These are phyloP conservation scores for Salix koriyanagi DNA, from an alignment of 345 rosid species.

Conservation along the genomic window DNA sequence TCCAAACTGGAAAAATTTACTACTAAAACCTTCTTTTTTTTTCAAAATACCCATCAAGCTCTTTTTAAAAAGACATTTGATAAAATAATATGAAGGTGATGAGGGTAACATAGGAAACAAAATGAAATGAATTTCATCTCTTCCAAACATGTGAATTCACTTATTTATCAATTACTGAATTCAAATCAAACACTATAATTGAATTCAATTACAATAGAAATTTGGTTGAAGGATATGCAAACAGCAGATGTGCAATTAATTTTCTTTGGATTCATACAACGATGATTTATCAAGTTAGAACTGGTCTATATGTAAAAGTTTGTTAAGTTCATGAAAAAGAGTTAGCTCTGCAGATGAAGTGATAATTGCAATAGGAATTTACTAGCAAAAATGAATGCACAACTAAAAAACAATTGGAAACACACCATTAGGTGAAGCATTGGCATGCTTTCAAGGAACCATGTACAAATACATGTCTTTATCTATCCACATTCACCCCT, in stretches of 20 bases:
- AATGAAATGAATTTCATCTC: too few relatives aligned
- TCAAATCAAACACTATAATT: too few relatives aligned
- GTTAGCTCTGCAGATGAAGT: neutral
- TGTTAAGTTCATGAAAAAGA: neutral
- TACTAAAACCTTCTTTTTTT: too few relatives aligned
- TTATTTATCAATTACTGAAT: too few relatives aligned
- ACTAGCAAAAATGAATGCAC: constrained; percentile 3
- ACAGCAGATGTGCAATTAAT: neutral
- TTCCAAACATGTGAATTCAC: too few relatives aligned
- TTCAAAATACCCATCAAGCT: too few relatives aligned
- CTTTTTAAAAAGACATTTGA: too few relatives aligned
- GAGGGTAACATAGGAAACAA: too few relatives aligned
- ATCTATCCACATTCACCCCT: neutral
- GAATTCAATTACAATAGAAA: too few relatives aligned
- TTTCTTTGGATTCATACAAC: neutral
- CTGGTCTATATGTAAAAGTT: neutral
- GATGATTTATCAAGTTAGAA: neutral
- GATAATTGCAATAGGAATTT: neutral
- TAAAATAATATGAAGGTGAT: too few relatives aligned
- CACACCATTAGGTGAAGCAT: neutral
- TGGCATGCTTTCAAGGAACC: neutral
- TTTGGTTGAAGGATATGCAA: neutral
- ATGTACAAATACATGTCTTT: neutral
- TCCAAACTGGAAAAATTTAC: too few relatives aligned
- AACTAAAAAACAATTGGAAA: constrained; percentile 8